Base-by-base conservation (phyloP, 345 rosid genomes). In the Boechera stricta region DNA sequence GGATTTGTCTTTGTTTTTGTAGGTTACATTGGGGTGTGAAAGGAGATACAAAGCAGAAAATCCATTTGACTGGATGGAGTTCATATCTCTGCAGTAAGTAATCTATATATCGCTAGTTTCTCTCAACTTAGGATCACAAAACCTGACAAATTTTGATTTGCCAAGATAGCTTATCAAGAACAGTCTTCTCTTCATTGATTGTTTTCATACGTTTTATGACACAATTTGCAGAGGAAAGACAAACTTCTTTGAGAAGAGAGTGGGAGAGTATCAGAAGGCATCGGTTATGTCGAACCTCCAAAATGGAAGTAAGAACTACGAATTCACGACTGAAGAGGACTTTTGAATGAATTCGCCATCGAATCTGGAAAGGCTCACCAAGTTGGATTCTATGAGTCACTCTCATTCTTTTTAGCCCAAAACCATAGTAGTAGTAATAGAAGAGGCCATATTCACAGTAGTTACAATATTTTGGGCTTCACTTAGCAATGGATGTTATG, bases 11-110 rank as follows among this genome's bases (percentile, higher is more conserved):
- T 21, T 39, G 65, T 39, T 16, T 64, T 74, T 84, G n/a, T 67
- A 91, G 97, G 89, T 87, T 69, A 65, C 98, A 6, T 86, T 89
- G 71, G 93, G 94, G 57, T 88, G 72, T 73, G 83, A 83, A 61
- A 87, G 65, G 82, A 92, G 81, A 67, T 92, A 90, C 85, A 78
- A 83, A 15, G 82, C 79, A 49, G 91, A 89, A 69, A 94, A 94
- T 77, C 98, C 97, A 10, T 94, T 92, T 71, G 97, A 92, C 62
- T 94, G 97, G 98, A 94, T 94, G 98, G 98, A 90, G 61, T 88
- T 92, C 79, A 94, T 94, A 82, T 94, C 95, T 69, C 82, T 92
- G 80, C 97, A 88, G 95, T 90, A 79, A 94, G 97, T 85, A 74
- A 18, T 79, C 11, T 2, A 54, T 9, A 55, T 18, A 39, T 49